phyloP scores from a whole-genome alignment of 306 rosid species.

The Gastrolobium bilobum region DNA sequence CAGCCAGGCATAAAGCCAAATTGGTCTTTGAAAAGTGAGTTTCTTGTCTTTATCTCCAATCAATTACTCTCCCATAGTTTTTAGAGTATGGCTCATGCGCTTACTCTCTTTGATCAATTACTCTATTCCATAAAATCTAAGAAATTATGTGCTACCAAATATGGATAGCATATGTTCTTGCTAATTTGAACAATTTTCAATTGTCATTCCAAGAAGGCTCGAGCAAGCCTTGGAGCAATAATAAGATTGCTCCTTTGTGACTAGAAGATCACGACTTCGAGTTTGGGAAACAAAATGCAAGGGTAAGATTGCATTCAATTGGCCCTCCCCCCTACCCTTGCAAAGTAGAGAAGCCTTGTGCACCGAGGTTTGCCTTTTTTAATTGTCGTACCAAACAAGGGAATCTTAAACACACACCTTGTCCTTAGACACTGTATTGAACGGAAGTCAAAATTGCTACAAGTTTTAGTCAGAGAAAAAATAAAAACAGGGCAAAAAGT shows the following conservation, averaged over 20 bases:
- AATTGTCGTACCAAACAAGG: neutral
- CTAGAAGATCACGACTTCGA: too few relatives aligned
- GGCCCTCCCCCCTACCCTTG: too few relatives aligned
- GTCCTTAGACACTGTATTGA: neutral
- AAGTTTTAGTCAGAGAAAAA: slow-evolving; percentile 24
- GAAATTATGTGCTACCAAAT: slow-evolving; percentile 13
- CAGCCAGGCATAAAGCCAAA: neutral
- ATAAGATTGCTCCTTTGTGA: too few relatives aligned
- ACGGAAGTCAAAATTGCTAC: slow-evolving; percentile 4
- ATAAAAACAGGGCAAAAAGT: neutral
- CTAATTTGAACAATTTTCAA: neutral
- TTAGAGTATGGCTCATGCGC: neutral
- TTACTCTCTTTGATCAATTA: neutral
- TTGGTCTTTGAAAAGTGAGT: neutral
- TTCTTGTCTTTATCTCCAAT: neutral
- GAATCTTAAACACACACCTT: slow-evolving; percentile 16
- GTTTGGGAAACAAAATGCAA: too few relatives aligned
- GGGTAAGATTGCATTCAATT: too few relatives aligned
- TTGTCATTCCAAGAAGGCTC: too few relatives aligned
- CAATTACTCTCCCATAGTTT: neutral
- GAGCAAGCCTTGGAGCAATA: too few relatives aligned
- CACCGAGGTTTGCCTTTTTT: too few relatives aligned
- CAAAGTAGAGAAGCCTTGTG: too few relatives aligned
- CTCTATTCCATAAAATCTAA: neutral
- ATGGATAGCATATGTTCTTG: neutral